Base-by-base conservation (phyloP, 1,284 basidiomycete species). In the Meira nashicola region DNA sequence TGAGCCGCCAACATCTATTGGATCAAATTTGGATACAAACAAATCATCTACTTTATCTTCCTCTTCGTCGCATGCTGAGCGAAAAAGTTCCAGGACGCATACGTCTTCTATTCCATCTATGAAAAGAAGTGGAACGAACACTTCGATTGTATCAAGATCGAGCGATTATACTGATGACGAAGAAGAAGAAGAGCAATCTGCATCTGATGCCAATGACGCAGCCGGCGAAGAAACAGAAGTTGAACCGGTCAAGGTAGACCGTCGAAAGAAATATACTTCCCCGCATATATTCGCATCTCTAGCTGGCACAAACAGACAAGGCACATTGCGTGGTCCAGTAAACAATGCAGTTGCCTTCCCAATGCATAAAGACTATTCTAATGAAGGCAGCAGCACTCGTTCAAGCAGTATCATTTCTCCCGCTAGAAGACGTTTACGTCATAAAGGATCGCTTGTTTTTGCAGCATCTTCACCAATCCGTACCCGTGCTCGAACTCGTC, bases 191-290 rank as follows among this genome's bases (percentile, higher is more conserved):
- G 21, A 53, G 23, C 11, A 43, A 15, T 56, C 56, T 21, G 68
- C 68, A 25, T 12, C 23, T 28, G 62, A 49, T 3, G 63, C 68
- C 8, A 67, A 71, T 19, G 68, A 71, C 55, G 68, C 58, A 8
- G 68, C 62, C 7, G 68, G 68, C 15, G 68, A 71, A 50, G 68
- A 71, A 53, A 71, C 68, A 12, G 68, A 71, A 57, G 68, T 66
- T 15, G 68, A 71, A 54, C 67, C 63, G n/a, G 40, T 15, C 38
- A 47, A 7, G 48, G 52, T 1, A 39, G 37, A 49, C 56, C 46
- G 15, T 44, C 39, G 49, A 25, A 53, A 14, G 28, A 19, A 28
- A 47, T 39, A 25, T 28, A 43, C 1, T 53, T 47, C 11, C 47
- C 14, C 37, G 46, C 39, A 19, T 21, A 10, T 54, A 25, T 56